Evolutionary conservation across 495 filamentous ascomycete genomes (phyloP), one percentile per base, ranked within the genome.

Genomic region (Penicillium argentinense): DNA sequence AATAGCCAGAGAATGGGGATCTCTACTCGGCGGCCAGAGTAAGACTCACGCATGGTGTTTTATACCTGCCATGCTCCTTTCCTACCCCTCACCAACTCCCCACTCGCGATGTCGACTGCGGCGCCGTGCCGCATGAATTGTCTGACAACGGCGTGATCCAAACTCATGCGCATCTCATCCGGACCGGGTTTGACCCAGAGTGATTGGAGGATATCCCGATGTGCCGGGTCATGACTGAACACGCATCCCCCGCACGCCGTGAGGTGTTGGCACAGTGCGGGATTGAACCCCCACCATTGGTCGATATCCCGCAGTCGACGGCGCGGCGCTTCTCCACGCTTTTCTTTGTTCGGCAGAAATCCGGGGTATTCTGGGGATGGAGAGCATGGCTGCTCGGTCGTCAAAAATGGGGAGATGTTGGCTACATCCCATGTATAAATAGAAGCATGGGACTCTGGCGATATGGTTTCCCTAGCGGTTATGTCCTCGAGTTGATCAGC

Each of bases 271-370:
- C 11, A 13, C 13, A 3, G 12, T 42, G 37, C 49, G 49, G 49
- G 42, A 37, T 28, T 52, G 28, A 34, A 18, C n/a, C 8, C 3
- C 14, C 9, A 5, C 17, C 12, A 38, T 52, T 46, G 42, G 49
- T 29, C 29, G 42, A 38, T 28, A 46, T 42, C 42, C 49, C 49
- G 49, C 37, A 52, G 1, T 22, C 22, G 13, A 2, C 22, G n/a
- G 12, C 14, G 26, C 19, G 36, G 27, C 49, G 21, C 22, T 32
- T 42, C 37, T 46, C 42, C 38, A 14, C 37, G 13, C 36, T 28
- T 41, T 21, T 13, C 42, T 36, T 39, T 12, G 23, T 45, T 30
- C 14, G 38, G 42, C 17, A 52, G 42, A 47, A 46, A 42, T 13
- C 48, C 42, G 49, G 49, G 49, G 42, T 50, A 25, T n/a, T n/a